A percentile compares a stretch with the other conserved stretches of the same genome.
Evolutionary conservation across 805 yeast species (phyloP).

Genomic region (Metschnikowia matae): DNA sequence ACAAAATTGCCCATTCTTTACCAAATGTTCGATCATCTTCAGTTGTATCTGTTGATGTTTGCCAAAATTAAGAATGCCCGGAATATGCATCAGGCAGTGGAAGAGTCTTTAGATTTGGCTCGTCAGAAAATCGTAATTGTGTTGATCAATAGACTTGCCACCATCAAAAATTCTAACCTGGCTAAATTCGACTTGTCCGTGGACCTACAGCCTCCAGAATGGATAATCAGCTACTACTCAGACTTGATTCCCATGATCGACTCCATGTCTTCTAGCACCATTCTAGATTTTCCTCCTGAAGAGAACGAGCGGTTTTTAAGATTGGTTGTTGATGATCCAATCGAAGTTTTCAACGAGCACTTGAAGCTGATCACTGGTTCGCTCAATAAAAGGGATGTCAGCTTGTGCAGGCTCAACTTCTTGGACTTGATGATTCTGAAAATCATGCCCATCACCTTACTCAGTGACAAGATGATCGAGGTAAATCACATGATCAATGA

Average conservation of each 20-base stretch:
- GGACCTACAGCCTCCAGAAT: constrained; percentile 78
- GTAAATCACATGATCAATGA: constrained; percentile 32
- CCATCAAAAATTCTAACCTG: constrained; percentile 32
- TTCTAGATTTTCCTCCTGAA: constrained; percentile 39
- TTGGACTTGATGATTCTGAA: constrained; percentile 55
- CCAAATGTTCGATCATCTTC: constrained; percentile 59
- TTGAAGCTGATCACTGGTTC: constrained; percentile 24
- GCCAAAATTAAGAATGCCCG: constrained; percentile 30
- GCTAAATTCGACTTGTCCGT: constrained; percentile 41
- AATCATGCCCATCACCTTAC: constrained; percentile 43
- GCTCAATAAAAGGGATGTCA: constrained; percentile 29
- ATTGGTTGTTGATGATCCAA: constrained; percentile 46
- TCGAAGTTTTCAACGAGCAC: constrained; percentile 36
- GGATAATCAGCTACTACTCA: constrained; percentile 64
- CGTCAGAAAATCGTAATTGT: constrained; percentile 26
- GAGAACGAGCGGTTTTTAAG: constrained; percentile 35
- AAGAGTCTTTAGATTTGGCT: constrained; percentile 22
- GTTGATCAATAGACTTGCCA: constrained; percentile 27
- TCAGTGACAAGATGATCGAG: constrained; percentile 35
- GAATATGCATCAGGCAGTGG: constrained; percentile 22
- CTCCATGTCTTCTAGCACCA: constrained; percentile 26
- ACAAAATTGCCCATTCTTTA: constrained; percentile 50
- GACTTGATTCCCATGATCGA: constrained; percentile 59
- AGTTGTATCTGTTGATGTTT: constrained; percentile 69
- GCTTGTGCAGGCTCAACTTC: constrained; percentile 53